phyloP scores from a whole-genome alignment of 1,284 basidiomycete genomes.

The Leccinum proliferum region DNA sequence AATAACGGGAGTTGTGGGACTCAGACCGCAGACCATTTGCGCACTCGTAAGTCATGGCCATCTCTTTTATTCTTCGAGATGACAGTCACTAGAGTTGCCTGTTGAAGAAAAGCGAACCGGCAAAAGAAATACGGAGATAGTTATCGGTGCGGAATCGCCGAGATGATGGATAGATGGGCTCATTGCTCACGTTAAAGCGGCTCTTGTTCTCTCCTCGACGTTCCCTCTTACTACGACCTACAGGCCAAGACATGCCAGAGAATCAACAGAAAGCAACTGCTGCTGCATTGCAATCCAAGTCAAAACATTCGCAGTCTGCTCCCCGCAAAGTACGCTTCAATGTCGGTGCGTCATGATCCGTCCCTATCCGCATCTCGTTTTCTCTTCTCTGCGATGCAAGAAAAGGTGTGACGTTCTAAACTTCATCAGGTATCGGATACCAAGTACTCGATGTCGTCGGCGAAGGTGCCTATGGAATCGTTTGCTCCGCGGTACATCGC shows the following conservation, averaged over 20 bases:
- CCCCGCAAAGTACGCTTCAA: slow-evolving; percentile 91
- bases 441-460: slow-evolving; percentile 90
- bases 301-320: slow-evolving; percentile 63
- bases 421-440: slow-evolving; percentile 65
- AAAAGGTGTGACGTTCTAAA: slow-evolving; percentile 1
- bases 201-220: slow-evolving; percentile 13
- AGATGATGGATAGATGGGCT: not conserved
- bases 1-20: slow-evolving; percentile 65
- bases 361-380: not conserved
- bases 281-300: slow-evolving; percentile 34
- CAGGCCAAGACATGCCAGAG: slow-evolving; percentile 22
- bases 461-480: slow-evolving; percentile 84
- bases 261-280: slow-evolving; percentile 13
- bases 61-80: too few species aligned
- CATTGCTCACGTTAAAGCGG: slow-evolving; percentile 4
- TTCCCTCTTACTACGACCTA: not conserved
- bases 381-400: not conserved
- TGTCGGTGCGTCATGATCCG: slow-evolving; percentile 61
- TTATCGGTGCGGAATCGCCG: not conserved
- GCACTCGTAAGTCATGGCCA: too few species aligned
- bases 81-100: too few species aligned
- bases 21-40: slow-evolving; percentile 61
- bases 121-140: too few species aligned
- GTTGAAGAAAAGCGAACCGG: too few species aligned
- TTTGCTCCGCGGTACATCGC: slow-evolving; percentile 81